Base-by-base conservation (phyloP, 2,329 filamentous ascomycete species). In the Cercospora sesami region DNA sequence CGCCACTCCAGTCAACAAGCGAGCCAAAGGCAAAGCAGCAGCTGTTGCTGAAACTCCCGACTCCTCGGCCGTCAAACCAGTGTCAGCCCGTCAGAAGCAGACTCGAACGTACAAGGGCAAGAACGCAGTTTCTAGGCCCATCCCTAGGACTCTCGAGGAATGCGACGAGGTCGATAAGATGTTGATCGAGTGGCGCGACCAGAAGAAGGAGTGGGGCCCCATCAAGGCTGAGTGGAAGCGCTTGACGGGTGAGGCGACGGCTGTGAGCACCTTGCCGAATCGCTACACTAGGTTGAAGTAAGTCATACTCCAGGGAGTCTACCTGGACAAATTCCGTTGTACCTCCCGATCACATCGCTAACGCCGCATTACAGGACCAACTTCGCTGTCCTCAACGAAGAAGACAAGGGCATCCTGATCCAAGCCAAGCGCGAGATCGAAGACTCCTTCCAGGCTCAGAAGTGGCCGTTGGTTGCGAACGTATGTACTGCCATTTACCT, bases 381-480 rank as follows among this genome's bases (percentile, higher is more conserved):
- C 63, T 80, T 82, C 68, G 75, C 74, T 10, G 71, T 75, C 16
- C 75, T 82, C 65, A 73, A 70, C 21, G 71, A 74, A 18, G 79
- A 79, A 31, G 67, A 66, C 64, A 77, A 76, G 57, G 68, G 68
- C 4, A 73, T 67, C 8, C 67, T 82, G 23, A 61, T 81, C 3
- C 68, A 77, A 45, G 71, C 74, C 23, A 82, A 82, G 68, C 76
- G 76, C 53, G 76, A 80, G 12, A 71, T 82, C 23, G 81, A 83
- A 64, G 76, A 76, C 4, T 76, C 76, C 51, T 80, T 81, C 61
- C 78, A 80, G 61, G 68, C 64, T 26, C 76, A 79, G 45, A 82
- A 81, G 66, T 83, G 81, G 81, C 67, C 70, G 8, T 69, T 76
- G 39, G 79, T 83, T 39, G 73, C 79, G 0, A 73, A 78, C n/a